Evolutionary conservation across 2,329 filamentous ascomycete genomes (phyloP), one percentile per base, ranked within the genome.

Genomic region (Xylariaceae sp.): DNA sequence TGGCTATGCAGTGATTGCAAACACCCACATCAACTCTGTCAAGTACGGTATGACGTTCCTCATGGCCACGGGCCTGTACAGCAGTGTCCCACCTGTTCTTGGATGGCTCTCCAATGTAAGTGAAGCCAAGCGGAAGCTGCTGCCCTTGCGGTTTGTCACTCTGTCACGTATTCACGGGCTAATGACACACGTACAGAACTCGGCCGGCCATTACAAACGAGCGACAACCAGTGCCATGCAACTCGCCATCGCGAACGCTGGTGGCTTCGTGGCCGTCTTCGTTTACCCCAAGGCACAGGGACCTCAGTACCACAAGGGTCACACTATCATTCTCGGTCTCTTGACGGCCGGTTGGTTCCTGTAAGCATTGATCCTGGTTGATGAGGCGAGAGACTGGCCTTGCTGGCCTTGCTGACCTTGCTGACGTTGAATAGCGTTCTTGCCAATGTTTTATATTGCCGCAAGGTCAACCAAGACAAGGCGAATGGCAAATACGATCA

Each of bases 41-140:
- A 79, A 82, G 50, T 87, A 86, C 61, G 83, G 76, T 40, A 86
- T 86, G 81, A 86, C 83, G 0, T 85, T 84, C 62, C 71, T 87
- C 51, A 85, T 86, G 81, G 81, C 84, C 0, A 80, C 78, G 0
- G 84, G 84, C 7, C 74, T 86, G 65, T 87, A 86, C 64, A 75
- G 76, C 45, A 81, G 79, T 42, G 81, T 86, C 0, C 84, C 84
- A 0, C 80, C 78, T 19, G 78, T 86, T 2, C 70, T 87, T 7
- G 83, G 79, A 1, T 87, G 84, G 84, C 80, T 84, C 58, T 80
- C 80, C 2, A 87, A 87, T 65, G 65, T 66, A 60, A 63, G 64
- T 61, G 4, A 12, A 12, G 41, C 39, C 7, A 19, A 47, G 19
- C 19, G 19, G 19, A 19, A 19, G 19, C 19, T 19, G 19, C 19